Percentiles rank a stretch among this genome's conserved stretches.
These are phyloP conservation scores for Lactarius hengduanensis DNA, from an alignment of 768 basidiomycete species.

Conservation along the genomic window DNA sequence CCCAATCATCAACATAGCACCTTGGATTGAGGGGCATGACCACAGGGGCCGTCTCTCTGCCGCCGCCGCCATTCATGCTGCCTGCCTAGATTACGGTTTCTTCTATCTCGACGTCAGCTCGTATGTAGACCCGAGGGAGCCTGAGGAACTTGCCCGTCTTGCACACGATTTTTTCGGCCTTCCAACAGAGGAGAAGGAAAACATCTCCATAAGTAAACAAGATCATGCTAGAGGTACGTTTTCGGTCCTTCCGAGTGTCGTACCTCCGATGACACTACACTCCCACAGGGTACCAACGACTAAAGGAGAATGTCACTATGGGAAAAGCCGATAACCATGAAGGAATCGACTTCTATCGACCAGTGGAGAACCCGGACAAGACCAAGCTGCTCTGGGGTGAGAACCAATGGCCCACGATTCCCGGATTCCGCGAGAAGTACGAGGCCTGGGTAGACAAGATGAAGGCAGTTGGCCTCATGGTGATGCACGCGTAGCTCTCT, in stretches of 20 bases:
- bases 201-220: slow-evolving; percentile 60
- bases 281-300: slow-evolving; percentile 65
- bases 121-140: slow-evolving; percentile 55
- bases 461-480: slow-evolving; percentile 72
- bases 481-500: slow-evolving; percentile 74
- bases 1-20: slow-evolving; percentile 72
- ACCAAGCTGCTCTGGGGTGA: slow-evolving; percentile 73
- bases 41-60: slow-evolving; percentile 44
- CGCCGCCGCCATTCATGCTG: slow-evolving; percentile 59
- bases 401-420: slow-evolving; percentile 81
- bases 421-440: slow-evolving; percentile 59
- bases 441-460: slow-evolving; percentile 82
- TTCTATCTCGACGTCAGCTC: slow-evolving; percentile 79
- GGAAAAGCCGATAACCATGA: slow-evolving; percentile 86
- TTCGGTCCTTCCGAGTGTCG: not conserved
- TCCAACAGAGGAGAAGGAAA: slow-evolving; percentile 61
- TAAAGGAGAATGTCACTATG: slow-evolving; percentile 85
- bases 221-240: slow-evolving; percentile 73
- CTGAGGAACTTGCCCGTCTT: slow-evolving; percentile 61
- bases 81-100: slow-evolving; percentile 81
- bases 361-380: slow-evolving; percentile 68
- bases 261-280: slow-evolving; percentile 6
- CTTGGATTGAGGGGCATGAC: slow-evolving; percentile 50
- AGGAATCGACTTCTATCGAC: slow-evolving; percentile 78
- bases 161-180: slow-evolving; percentile 72